Evolutionary conservation across 169 alveolate species (phyloP), one percentile per base, ranked within the genome.

Genomic region (Condylostoma magnum): DNA sequence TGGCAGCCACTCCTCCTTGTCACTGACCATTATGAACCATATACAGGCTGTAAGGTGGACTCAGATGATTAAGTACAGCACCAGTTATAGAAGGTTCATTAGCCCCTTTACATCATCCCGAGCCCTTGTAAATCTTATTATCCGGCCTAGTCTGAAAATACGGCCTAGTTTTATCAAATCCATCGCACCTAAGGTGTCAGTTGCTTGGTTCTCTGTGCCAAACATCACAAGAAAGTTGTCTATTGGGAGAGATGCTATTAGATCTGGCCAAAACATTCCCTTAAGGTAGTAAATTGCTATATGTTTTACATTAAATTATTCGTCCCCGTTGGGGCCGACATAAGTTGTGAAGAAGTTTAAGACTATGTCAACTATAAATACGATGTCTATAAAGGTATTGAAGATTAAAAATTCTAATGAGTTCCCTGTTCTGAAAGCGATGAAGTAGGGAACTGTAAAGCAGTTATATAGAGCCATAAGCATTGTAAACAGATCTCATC

Each of bases 401-500:
- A 52, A 31, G 22, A 51, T 22, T 33, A 53, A 46, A 38, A 46
- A 41, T 48, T 38, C 25, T 1, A 44, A 57, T 6, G 37, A 55
- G 22, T 31, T 20, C 15, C 46, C 71, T 12, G 57, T 54, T 20
- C 43, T 18, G 47, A 79, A 83, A 3, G 87, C 83, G 5, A 83
- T 47, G 10, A 63, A 36, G 27, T 43, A 60, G n/a, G 90, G 90
- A 12, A 70, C 53, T 10, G 73, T 52, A 50, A 74, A 46, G 25
- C 73, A 50, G 34, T 63, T 78, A 33, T 47, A 79, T 0, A 69
- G 25, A 2, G 87, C 81, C 2, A 77, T 55, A 48, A 79, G 2
- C 53, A 83, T 75, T n/a, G 71, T 69, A 44, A 78, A 55, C 2
- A 83, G 34, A 69, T 83, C 87, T 85, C 90, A 83, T 10, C 34